Conservation (phyloP, 345 rosid species). For the Bruguiera gymnorhiza region DNA sequence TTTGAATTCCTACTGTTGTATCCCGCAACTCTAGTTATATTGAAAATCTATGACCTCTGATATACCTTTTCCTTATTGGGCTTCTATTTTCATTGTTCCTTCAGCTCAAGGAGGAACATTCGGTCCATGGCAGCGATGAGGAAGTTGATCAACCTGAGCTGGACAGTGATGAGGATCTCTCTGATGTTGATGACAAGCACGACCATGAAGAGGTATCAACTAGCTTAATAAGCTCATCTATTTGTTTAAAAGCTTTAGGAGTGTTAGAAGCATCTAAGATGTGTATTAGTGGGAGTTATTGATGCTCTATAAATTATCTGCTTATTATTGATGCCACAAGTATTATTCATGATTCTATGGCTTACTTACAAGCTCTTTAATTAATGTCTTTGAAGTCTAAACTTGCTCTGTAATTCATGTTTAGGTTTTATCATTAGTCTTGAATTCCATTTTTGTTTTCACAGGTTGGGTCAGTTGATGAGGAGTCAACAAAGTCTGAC, state of each 20-base stretch:
- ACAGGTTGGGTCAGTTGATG: conserved; percentile 97
- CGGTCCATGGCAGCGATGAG: conserved; percentile 95
- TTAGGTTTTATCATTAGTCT: not conserved
- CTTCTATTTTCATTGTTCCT: conserved; percentile 5
- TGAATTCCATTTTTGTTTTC: not conserved
- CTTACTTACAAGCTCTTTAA: too few relatives aligned
- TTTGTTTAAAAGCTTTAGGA: not conserved
- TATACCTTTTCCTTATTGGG: not conserved
- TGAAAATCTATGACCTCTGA: not conserved
- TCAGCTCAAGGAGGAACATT: conserved; percentile 87
- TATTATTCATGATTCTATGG: too few relatives aligned
- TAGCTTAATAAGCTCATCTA: not conserved
- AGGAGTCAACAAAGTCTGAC: conserved; percentile 86
- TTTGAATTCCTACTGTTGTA: not conserved
- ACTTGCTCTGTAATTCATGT: not conserved
- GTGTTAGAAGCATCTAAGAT: too few relatives aligned
- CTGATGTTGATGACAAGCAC: conserved; percentile 55
- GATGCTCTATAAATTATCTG: too few relatives aligned
- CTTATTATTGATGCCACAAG: too few relatives aligned
- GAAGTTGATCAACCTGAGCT: conserved; percentile 77
- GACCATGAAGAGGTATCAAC: conserved; percentile 68
- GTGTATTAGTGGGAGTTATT: too few relatives aligned
- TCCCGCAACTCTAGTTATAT: not conserved
- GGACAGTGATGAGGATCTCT: conserved; percentile 87
- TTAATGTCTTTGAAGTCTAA: not conserved